Conservation (phyloP, 768 basidiomycete genomes). For the Pleurotus platypus region DNA sequence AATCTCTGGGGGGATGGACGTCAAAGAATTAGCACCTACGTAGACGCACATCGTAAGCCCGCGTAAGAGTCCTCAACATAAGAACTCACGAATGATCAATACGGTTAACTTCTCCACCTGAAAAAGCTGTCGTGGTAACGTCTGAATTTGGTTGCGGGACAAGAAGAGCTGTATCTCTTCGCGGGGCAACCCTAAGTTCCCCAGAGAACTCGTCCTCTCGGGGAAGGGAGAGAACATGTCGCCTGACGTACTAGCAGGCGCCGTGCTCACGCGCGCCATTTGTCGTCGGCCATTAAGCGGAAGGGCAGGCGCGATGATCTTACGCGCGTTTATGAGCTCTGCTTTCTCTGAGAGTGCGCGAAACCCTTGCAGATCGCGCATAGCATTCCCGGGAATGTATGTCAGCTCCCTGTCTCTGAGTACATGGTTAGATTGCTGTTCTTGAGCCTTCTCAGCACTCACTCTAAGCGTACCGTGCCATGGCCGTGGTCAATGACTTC, state of each 20-base stretch:
- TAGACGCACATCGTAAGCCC: slow-evolving; percentile 14
- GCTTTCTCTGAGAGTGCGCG: slow-evolving; percentile 37
- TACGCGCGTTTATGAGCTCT: slow-evolving; percentile 18
- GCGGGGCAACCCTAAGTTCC: slow-evolving; percentile 35
- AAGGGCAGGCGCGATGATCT: background rate
- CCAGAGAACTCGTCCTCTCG: slow-evolving; percentile 28
- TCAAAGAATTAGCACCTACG: slow-evolving; percentile 57
- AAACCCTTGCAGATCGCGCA: slow-evolving; percentile 42
- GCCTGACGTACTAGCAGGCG: slow-evolving; percentile 23
- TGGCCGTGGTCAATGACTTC: slow-evolving; percentile 42
- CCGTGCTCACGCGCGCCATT: slow-evolving; percentile 30
- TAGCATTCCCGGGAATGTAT: slow-evolving; percentile 45
- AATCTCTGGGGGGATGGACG: slow-evolving; percentile 62
- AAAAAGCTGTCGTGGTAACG: slow-evolving; percentile 58
- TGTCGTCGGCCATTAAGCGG: slow-evolving; percentile 16
- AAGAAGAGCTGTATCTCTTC: slow-evolving; percentile 57
- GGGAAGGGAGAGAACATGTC: slow-evolving; percentile 20
- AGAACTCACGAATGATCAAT: slow-evolving; percentile 56
- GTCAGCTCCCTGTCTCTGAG: slow-evolving; percentile 35
- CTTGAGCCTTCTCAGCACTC: slow-evolving; percentile 13
- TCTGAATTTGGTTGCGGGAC: slow-evolving; percentile 46
- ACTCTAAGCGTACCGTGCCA: slow-evolving; percentile 57
- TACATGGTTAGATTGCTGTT: slow-evolving; percentile 6
- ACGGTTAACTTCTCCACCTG: slow-evolving; percentile 53
- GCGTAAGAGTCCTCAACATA: background rate